These are phyloP conservation scores for Talaromyces sp. DNA, from an alignment of 2,329 filamentous ascomycete species.

Conservation along the genomic window DNA sequence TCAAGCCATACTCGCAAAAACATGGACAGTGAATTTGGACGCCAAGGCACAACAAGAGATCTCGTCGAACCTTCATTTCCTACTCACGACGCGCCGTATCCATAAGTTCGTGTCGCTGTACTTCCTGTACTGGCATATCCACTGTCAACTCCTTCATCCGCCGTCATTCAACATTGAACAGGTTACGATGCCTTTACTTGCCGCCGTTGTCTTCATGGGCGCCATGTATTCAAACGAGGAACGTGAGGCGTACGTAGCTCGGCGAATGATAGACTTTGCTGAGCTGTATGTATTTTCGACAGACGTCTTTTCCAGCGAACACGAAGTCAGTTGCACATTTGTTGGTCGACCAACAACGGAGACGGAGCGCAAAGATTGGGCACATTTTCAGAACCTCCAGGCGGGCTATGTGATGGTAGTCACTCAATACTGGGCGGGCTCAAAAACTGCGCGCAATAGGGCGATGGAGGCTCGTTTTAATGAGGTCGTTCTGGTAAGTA, in stretches of 20 bases:
- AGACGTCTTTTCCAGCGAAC: conserved; percentile 43
- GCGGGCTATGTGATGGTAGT: conserved; percentile 44
- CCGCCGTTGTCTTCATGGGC: conserved; percentile 45
- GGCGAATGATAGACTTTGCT: conserved; percentile 44
- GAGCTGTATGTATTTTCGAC: conserved; percentile 47
- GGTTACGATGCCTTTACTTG: conserved; percentile 39
- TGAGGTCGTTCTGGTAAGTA: conserved; percentile 42
- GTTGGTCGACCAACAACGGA: conserved; percentile 25
- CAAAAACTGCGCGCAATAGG: conserved; percentile 38
- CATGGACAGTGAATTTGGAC: conserved; percentile 40
- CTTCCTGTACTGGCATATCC: conserved; percentile 48
- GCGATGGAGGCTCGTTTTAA: conserved; percentile 47
- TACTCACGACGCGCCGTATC: conserved; percentile 44
- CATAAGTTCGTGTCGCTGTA: conserved; percentile 44
- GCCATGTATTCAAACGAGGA: conserved; percentile 47
- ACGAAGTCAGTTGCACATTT: conserved; percentile 39
- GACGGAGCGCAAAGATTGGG: conserved; percentile 33
- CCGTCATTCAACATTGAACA: conserved; percentile 43
- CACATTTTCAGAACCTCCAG: conserved; percentile 43
- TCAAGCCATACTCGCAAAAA: conserved; percentile 41
- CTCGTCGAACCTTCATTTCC: conserved; percentile 38
- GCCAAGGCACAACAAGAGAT: conserved; percentile 41
- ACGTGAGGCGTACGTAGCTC: conserved; percentile 39
- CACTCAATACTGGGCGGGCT: conserved; percentile 48
- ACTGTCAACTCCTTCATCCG: conserved; percentile 45